Base-by-base conservation (phyloP, 495 filamentous ascomycete genomes). In the Penicillium simplicissimum region DNA sequence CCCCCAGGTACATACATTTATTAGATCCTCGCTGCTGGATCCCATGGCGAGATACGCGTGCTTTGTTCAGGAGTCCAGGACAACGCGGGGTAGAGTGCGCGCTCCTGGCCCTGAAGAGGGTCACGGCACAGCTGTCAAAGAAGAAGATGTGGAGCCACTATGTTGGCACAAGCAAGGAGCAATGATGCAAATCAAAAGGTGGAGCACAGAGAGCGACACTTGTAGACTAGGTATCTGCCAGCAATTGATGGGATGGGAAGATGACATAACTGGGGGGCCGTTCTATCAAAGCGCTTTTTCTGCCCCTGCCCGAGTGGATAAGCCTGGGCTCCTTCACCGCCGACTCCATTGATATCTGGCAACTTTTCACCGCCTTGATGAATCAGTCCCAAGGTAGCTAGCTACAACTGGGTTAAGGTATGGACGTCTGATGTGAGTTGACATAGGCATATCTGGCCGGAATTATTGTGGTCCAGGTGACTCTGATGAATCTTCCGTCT, bases 301-400 rank as follows among this genome's bases (percentile, higher is more conserved):
- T 52, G 49, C 49, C 49, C n/a, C 0, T 15, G 7, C n/a, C n/a
- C n/a, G n/a, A 19, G 10, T 7, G 49, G 49, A 52, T n/a, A 9
- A 21, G 19, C 49, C 28, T 31, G n/a, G n/a, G n/a, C 31, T 52
- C 40, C 40, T 45, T 45, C 9, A 11, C 42, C 42, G 42, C 42
- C 42, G 4, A 11, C 19, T 23, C n/a, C n/a, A n/a, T n/a, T 10
- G 28, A 42, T 15, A 17, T 4, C 19, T 45, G 42, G 42, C 8
- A 45, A 21, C 33, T 19, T 5, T 33, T 31, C n/a, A 53, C 51
- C 51, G 33, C 51, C 51, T 53, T 53, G 25, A 45, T 45, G 42
- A 11, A 11, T 23, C 28, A 31, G 6, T 31, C 28, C 6, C 4
- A 31, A 7, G 28, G 28, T 31, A 31, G 28, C 28, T 31, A 7